Evolutionary conservation across 2,329 filamentous ascomycete species (phyloP), one percentile per base, ranked within the genome.

Genomic region (Botrytis cinerea): DNA sequence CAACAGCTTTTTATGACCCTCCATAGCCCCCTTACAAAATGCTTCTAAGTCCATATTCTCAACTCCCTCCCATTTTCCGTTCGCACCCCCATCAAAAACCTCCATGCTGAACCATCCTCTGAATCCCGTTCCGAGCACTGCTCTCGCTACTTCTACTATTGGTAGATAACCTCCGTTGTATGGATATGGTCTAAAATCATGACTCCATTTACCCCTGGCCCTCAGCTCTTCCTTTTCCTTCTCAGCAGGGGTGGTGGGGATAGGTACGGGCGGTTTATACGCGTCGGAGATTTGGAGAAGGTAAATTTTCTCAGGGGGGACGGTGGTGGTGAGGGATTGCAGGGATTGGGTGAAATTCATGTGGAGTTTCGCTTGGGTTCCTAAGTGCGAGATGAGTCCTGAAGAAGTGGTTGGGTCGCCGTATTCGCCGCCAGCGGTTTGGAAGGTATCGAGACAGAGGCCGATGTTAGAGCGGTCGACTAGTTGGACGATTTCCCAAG

Each of bases 381-480:
- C 81, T 0, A 84, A 80, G 25, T 83, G 82, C 73, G 91, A 87
- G 0, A 90, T 81, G 2, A 89, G 77, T 0, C 92, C 92, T 0
- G 88, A 89, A 1, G 81, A 71, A 0, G 90, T 92, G 0, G 87
- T 90, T 0, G 92, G 92, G 76, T 94, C 91, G 0, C 85, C 92
- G 87, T 88, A 94, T 79, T 95, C 92, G 1, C 90, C 88, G 0
- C 91, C 92, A 0, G 88, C 90, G 2, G 88, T 91, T 79, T 95
- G 92, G 82, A 95, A 95, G 0, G 92, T 94, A 77, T 95, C 92
- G 1, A 95, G 86, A 76, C 92, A 95, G 0, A 95, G 83, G 0
- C 92, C 92, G 18, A 94, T 84, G 75, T 95, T 94, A 0, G 85
- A 84, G 4, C 89, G 82, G 76, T 92, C 83, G 2, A 90, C 90